Evolutionary conservation across 2,329 filamentous ascomycete genomes (phyloP).

Genomic region (Talaromyces sp.): DNA sequence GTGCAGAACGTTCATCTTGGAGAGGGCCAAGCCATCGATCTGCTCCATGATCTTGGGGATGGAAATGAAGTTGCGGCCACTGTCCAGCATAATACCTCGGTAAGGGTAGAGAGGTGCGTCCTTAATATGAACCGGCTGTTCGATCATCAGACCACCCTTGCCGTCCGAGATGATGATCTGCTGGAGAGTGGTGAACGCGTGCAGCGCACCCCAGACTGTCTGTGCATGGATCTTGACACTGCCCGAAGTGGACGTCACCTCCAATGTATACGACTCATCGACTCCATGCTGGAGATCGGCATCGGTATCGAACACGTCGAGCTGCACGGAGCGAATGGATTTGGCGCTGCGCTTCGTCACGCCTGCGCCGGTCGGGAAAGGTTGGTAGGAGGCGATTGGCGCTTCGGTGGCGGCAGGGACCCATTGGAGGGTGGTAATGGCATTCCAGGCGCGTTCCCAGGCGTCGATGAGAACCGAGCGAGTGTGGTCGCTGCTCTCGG

Average conservation of each 20-base stretch:
- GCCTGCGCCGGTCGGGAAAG: slow-evolving; percentile 52
- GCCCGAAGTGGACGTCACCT: slow-evolving; percentile 44
- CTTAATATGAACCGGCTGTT: slow-evolving; percentile 56
- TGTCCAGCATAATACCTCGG: slow-evolving; percentile 60
- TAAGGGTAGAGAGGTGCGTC: slow-evolving; percentile 57
- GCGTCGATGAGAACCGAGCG: slow-evolving; percentile 47
- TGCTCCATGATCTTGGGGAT: slow-evolving; percentile 57
- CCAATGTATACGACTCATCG: slow-evolving; percentile 59
- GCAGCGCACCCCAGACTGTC: slow-evolving; percentile 58
- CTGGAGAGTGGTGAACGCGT: slow-evolving; percentile 61
- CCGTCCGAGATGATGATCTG: slow-evolving; percentile 57
- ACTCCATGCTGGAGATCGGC: slow-evolving; percentile 59
- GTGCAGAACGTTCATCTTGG: slow-evolving; percentile 61
- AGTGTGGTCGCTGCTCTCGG: slow-evolving; percentile 26
- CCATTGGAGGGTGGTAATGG: slow-evolving; percentile 57
- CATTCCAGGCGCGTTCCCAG: slow-evolving; percentile 54
- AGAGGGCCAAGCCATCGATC: slow-evolving; percentile 57
- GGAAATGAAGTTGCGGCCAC: slow-evolving; percentile 58
- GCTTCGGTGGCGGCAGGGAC: slow-evolving; percentile 56
- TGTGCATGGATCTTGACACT: slow-evolving; percentile 51
- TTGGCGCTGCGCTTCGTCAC: slow-evolving; percentile 34
- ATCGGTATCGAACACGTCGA: slow-evolving; percentile 49
- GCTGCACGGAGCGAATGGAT: slow-evolving; percentile 47
- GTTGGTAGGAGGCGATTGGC: slow-evolving; percentile 53
- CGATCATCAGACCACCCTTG: slow-evolving; percentile 50